A percentile compares a stretch with the other conserved stretches of the same genome.
Conservation (phyloP, 2,329 filamentous ascomycete genomes). For the Ophiostoma sp. region DNA sequence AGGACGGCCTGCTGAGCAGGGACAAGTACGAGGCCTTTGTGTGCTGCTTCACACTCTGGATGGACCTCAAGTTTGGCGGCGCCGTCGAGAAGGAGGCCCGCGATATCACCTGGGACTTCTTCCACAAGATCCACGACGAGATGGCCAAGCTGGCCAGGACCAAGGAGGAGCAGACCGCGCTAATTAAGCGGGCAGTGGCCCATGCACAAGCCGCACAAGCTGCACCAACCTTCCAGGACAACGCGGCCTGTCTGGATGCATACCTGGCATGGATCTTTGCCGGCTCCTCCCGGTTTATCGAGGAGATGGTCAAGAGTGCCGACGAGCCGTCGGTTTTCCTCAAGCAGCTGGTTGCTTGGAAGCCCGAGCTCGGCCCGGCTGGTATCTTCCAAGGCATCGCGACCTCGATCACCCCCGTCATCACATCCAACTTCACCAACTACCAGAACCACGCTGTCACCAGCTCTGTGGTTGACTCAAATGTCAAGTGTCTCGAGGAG, state of each 20-base stretch:
- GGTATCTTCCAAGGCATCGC: not conserved
- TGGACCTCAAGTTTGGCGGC: slow-evolving; percentile 30
- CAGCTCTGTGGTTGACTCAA: slow-evolving; percentile 11
- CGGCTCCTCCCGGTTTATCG: slow-evolving; percentile 24
- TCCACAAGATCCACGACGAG: slow-evolving; percentile 29
- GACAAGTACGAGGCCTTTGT: slow-evolving; percentile 34
- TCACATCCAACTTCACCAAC: slow-evolving; percentile 13
- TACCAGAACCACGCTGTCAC: slow-evolving; percentile 20
- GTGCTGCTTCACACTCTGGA: slow-evolving; percentile 33
- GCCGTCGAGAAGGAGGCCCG: slow-evolving; percentile 31
- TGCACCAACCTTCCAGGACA: not conserved
- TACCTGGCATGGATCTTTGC: slow-evolving; percentile 27
- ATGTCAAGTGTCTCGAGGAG: slow-evolving; percentile 21
- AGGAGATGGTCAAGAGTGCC: slow-evolving; percentile 23
- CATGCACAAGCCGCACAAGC: not conserved
- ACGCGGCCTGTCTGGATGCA: not conserved
- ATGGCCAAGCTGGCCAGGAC: slow-evolving; percentile 19
- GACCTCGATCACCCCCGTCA: not conserved
- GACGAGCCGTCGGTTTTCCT: slow-evolving; percentile 19
- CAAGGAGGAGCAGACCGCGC: slow-evolving; percentile 10
- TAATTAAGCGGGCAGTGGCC: not conserved
- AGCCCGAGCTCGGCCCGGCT: not conserved
- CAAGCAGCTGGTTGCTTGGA: slow-evolving; percentile 21
- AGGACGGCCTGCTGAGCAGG: slow-evolving; percentile 26
- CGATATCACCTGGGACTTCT: slow-evolving; percentile 29